phyloP scores from a whole-genome alignment of 192 early-diverging fungal species.

The Coemansia sp. region DNA sequence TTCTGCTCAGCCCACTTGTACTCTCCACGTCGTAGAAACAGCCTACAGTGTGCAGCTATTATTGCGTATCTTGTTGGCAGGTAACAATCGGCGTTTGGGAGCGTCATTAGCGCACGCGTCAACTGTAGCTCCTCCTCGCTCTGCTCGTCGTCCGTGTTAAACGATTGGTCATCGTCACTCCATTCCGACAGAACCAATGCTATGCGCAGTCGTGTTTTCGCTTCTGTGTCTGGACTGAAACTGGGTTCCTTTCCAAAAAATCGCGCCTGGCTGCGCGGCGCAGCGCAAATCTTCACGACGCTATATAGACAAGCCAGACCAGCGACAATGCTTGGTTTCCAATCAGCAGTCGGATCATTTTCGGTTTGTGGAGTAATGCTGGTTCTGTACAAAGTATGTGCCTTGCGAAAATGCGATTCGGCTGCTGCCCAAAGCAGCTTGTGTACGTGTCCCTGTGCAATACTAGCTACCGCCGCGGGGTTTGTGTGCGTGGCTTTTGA shows the following conservation, averaged over 20 bases:
- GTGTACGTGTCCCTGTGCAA: conserved; percentile 16
- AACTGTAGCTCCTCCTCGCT: conserved; percentile 38
- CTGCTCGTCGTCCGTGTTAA: conserved; percentile 2
- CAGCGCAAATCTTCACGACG: conserved; percentile 28
- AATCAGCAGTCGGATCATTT: not conserved
- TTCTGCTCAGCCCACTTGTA: conserved; percentile 40
- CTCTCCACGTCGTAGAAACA: conserved; percentile 30
- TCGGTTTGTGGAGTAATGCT: not conserved
- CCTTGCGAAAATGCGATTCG: conserved; percentile 36
- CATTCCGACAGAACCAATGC: conserved; percentile 38
- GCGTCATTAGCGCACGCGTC: conserved; percentile 31
- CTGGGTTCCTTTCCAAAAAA: conserved; percentile 7
- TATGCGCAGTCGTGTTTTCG: conserved; percentile 44
- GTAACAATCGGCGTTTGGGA: conserved; percentile 31
- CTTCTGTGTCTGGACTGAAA: conserved; percentile 36
- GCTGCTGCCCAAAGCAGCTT: conserved; percentile 30
- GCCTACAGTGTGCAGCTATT: conserved; percentile 30
- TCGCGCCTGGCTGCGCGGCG: conserved; percentile 8
- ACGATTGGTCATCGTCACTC: conserved; percentile 5
- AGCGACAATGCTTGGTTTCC: conserved; percentile 20
- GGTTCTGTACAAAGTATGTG: conserved; percentile 14
- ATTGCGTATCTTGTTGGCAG: conserved; percentile 19
- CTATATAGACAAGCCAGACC: conserved; percentile 38
- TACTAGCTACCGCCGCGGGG: not conserved
- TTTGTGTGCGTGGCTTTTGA: not conserved